Base-by-base conservation (phyloP, 2,329 filamentous ascomycete genomes). In the Penicillium sp. region DNA sequence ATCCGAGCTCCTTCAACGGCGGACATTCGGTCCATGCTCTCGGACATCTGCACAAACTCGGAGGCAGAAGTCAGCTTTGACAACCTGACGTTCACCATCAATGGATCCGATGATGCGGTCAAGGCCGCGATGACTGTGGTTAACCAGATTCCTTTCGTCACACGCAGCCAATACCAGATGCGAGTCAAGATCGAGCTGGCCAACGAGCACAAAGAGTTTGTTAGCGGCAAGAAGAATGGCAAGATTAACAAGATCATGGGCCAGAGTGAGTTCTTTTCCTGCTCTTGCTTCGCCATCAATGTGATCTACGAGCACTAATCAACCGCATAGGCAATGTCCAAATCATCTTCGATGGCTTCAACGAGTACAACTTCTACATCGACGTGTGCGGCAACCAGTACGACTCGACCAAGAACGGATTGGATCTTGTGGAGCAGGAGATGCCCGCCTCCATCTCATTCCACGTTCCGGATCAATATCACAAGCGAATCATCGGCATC, bases 161-260 rank as follows among this genome's bases (percentile, higher is more conserved):
- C 89, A 65, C 89, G 92, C 68, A 87, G 90, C 43, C 90, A 91
- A 66, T 96, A 96, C 71, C 93, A 96, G 74, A 96, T 99, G 74
- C 88, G 93, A 57, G 94, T 99, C 73, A 98, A 98, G 82, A 96
- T 99, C 63, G 95, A 99, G 81, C 88, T 99, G 57, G 95, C 95
- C 71, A 98, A 98, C 72, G 95, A 99, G 79, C 95, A 99, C 82
- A 99, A 99, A 78, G 95, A 99, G 73, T 99, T 99, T 74, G 95
- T 99, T 58, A 97, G 93, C 68, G 95, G 95, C 68, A 99, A 99
- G 83, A 99, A 99, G 83, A 99, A 99, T 70, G 95, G 95, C 77
- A 99, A 99, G 81, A 99, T 99, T 78, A 99, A 99, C 83, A 99
- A 99, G 83, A 99, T 99, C 71, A 99, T 99, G 95, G 95, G 94